Base-by-base conservation (phyloP, 2,329 filamentous ascomycete species). In the Microdochium paspali region DNA sequence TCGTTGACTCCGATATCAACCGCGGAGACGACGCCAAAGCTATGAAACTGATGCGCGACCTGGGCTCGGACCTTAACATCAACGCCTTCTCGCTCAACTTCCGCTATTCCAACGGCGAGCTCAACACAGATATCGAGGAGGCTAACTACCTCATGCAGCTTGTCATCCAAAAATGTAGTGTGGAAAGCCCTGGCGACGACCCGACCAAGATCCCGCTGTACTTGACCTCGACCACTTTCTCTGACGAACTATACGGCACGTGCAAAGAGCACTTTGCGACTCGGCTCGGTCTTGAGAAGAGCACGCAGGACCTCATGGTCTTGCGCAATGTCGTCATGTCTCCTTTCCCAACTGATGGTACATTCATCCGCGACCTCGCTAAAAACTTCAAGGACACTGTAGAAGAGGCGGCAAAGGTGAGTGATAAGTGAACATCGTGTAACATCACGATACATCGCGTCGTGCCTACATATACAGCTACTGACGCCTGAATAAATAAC, bases 261-360 rank as follows among this genome's bases (percentile, higher is more conserved):
- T 73, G 70, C 46, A 64, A 63, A 10, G 44, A 57, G 1, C 60
- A 63, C 10, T 74, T 70, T 54, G 70, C 71, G 58, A 55, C 58
- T 30, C 58, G 70, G 10, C 63, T 74, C 21, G 64, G 64, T 0
- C 56, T 72, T 0, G 47, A 58, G 0, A 47, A 51, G 4, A 63
- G 59, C 18, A 44, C 57, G 0, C 59, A 67, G 10, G 64, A 67
- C 44, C 54, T 74, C 2, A 67, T 71, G 50, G 70, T 73, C 1
- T 45, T 74, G 9, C 61, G 69, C 9, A 74, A 73, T 24, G 71
- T 74, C 0, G 67, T 71, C 28, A 74, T 74, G 71, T 69, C 65
- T 4, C 68, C 69, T 1, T 72, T 67, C 42, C 66, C 68, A 0
- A 66, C 66, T 2, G 62, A 66, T 15, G 57, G 57, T 1, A 61